A percentile compares a stretch with the other conserved stretches of the same genome.
phyloP scores from a whole-genome alignment of 2,329 filamentous ascomycete species.

The Diaporthe humulicola region DNA sequence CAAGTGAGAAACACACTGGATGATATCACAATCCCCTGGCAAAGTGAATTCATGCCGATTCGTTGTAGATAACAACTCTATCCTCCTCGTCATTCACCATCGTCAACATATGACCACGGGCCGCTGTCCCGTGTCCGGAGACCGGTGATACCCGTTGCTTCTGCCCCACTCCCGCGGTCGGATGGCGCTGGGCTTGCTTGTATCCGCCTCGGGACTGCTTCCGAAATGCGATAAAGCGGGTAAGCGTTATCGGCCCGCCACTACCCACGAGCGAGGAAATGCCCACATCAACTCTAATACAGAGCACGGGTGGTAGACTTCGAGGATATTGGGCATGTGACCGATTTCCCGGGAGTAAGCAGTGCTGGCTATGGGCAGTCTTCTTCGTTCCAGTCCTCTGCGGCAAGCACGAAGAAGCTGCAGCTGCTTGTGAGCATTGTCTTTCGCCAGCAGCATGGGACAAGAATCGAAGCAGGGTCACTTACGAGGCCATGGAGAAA shows the following conservation, averaged over 20 bases:
- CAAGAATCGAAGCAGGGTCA: background rate
- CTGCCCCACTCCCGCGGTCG: background rate
- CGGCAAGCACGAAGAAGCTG: conserved; percentile 4
- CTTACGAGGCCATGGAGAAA: background rate
- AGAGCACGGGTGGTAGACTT: background rate
- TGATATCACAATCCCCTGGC: background rate
- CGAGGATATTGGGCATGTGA: background rate
- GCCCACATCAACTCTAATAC: background rate
- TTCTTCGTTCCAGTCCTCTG: background rate
- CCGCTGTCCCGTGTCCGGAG: conserved; percentile 3
- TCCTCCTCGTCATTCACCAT: background rate
- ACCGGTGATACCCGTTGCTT: background rate
- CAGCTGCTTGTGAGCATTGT: background rate
- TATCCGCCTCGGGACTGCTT: conserved; percentile 13
- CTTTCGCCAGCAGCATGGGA: background rate
- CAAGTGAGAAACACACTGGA: background rate
- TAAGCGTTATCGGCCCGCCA: background rate
- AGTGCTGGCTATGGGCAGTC: background rate
- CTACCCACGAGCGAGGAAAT: background rate
- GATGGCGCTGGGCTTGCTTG: background rate
- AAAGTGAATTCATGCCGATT: conserved; percentile 2
- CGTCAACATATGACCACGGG: conserved; percentile 19
- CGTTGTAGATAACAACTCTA: conserved; percentile 1
- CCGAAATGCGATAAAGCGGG: conserved; percentile 31
- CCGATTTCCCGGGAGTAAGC: background rate